Evolutionary conservation across 169 alveolate species (phyloP).

Genomic region (Cryptosporidium sp.): DNA sequence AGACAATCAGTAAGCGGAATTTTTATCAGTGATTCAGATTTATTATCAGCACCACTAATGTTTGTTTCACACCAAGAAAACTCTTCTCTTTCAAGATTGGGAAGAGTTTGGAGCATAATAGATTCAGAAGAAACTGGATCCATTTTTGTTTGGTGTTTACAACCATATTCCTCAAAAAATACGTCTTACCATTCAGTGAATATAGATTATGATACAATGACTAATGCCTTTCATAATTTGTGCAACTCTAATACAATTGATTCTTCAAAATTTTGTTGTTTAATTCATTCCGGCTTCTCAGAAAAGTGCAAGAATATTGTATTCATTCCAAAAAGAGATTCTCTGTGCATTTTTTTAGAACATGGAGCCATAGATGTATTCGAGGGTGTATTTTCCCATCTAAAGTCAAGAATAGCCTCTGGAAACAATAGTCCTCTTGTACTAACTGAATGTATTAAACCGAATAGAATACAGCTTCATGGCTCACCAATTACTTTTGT

Average conservation of each 20-base stretch:
- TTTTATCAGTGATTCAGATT: slow-evolving; percentile 11
- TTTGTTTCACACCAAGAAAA: slow-evolving; percentile 59
- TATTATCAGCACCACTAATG: neutral
- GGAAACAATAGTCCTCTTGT: slow-evolving; percentile 13
- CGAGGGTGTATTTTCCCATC: neutral
- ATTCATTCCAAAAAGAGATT: slow-evolving; percentile 6
- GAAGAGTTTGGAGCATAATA: slow-evolving; percentile 72
- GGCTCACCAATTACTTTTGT: slow-evolving; percentile 13
- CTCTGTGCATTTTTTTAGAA: slow-evolving; percentile 33
- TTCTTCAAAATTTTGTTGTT: slow-evolving; percentile 46
- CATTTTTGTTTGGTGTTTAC: slow-evolving; percentile 37
- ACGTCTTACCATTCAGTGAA: neutral
- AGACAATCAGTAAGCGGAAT: slow-evolving; percentile 55
- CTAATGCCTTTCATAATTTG: slow-evolving; percentile 38
- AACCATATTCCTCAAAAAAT: neutral
- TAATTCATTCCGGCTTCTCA: slow-evolving; percentile 32
- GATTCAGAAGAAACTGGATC: slow-evolving; percentile 65
- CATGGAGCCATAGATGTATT: slow-evolving; percentile 37
- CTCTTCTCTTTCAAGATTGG: slow-evolving; percentile 61
- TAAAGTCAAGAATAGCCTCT: neutral
- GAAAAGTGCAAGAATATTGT: slow-evolving; percentile 38
- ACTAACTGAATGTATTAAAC: slow-evolving; percentile 14
- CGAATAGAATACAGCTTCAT: slow-evolving; percentile 42
- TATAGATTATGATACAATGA: slow-evolving; percentile 1
- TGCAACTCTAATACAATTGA: slow-evolving; percentile 8